Base-by-base conservation (phyloP, 2,329 filamentous ascomycete species). In the Monosporascus sp. region DNA sequence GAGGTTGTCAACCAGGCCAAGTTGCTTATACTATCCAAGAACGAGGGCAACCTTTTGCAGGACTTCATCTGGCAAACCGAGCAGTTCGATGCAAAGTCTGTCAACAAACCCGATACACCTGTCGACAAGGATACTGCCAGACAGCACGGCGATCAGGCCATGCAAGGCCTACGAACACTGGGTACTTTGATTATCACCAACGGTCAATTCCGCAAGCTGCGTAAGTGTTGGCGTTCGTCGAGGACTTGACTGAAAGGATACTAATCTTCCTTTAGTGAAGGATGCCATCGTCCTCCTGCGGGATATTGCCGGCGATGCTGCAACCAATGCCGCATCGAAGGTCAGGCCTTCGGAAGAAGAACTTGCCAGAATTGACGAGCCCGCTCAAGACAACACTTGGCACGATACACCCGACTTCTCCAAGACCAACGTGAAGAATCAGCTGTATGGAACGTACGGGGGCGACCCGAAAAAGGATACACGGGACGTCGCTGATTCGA, bases 1-100 rank as follows among this genome's bases (percentile, higher is more conserved):
- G 79, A 89, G 51, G 90, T 96, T 50, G 85, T 99, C 46, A 83
- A 88, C 64, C 83, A 94, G 69, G 88, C 93, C 54, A 66, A 97
- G 77, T 74, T 85, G 53, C 80, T 99, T 14, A 75, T 97, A 8
- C 78, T 99, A 25, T 88, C 87, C 74, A 99, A 97, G 81, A 99
- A 99, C 68, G 83, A 96, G 55, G 94, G 92, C 67, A 91, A 99
- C 65, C 75, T 97, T 54, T 76, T 99, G 20, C 94, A 99, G 68
- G 92, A 99, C 65, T 97, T 99, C 72, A 90, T 97, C 72, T 99
- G 89, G 88, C 89, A 96, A 68, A 92, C 91, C 0, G 85, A 90
- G 67, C 81, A 88, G 47, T 85, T 94, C 57, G 82, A 85, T 50
- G 74, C 82, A 53, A 85, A 79, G 63, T 77, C 80, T 50, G 78